A percentile compares a stretch with the other conserved stretches of the same genome.
phyloP scores from a whole-genome alignment of 1,284 basidiomycete genomes.

The Pseudozyma thailandica region DNA sequence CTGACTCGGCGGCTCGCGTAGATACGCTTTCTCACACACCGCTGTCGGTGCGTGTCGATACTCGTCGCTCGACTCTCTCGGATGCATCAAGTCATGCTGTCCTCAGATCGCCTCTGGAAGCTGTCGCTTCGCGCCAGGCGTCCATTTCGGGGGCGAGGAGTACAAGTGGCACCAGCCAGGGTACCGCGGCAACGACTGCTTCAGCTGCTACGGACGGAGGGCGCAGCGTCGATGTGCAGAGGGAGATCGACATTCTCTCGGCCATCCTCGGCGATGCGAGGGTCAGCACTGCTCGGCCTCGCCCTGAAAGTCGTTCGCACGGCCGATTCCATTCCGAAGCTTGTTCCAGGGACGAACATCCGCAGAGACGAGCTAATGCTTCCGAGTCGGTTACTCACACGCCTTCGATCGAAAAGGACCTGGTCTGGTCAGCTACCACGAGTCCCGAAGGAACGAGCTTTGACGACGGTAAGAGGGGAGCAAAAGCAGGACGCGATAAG shows the following conservation, averaged over 20 bases:
- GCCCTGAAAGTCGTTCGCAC: conserved; percentile 16
- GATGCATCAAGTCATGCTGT: conserved; percentile 13
- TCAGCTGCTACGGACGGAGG: conserved; percentile 14
- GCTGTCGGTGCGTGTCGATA: conserved; percentile 14
- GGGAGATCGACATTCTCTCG: conserved; percentile 59
- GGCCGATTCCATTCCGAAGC: conserved; percentile 34
- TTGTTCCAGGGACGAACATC: conserved; percentile 13
- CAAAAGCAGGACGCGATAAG: conserved; percentile 1
- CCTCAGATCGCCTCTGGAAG: conserved; percentile 27
- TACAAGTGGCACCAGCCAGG: conserved; percentile 35
- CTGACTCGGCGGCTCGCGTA: conserved; percentile 38
- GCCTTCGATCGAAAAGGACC: background rate
- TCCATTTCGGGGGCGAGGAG: conserved; percentile 23
- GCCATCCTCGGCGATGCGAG: conserved; percentile 47
- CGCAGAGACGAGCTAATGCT: conserved; percentile 1
- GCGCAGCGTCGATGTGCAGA: conserved; percentile 43
- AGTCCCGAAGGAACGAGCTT: conserved; percentile 7
- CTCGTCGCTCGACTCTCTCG: conserved; percentile 20
- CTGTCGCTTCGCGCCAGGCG: conserved; percentile 7
- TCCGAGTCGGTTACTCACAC: background rate
- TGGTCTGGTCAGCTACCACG: conserved; percentile 1
- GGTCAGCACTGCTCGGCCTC: conserved; percentile 11
- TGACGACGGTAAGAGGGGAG: conserved; percentile 10
- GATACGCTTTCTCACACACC: conserved; percentile 49
- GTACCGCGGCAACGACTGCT: conserved; percentile 13